Percentiles rank a stretch among this genome's conserved stretches.
These are phyloP conservation scores for Phaeosphaeria sp. DNA, from an alignment of 2,329 filamentous ascomycete genomes.

Conservation along the genomic window DNA sequence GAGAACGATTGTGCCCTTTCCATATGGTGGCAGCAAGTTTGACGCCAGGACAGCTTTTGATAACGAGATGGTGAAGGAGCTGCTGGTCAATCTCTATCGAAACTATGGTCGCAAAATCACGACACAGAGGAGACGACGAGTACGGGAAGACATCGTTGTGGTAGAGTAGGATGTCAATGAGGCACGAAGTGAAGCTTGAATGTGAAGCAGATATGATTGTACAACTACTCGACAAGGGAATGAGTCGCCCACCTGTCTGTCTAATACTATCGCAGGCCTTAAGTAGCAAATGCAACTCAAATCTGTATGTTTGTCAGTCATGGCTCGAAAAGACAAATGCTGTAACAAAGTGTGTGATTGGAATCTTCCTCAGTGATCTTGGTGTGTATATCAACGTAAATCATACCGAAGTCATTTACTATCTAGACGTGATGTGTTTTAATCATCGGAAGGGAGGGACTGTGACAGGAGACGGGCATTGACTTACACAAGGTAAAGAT, in stretches of 20 bases:
- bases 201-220: neutral
- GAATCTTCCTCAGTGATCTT: constrained; percentile 69
- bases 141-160: neutral
- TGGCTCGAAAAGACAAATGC: constrained; percentile 3
- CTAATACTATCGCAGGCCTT: neutral
- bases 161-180: neutral
- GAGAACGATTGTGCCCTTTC: constrained; percentile 39
- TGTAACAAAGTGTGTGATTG: constrained; percentile 18
- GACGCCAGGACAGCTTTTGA: constrained; percentile 35
- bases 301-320: constrained; percentile 33
- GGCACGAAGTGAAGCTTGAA: neutral
- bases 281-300: neutral
- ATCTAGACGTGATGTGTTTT: constrained; percentile 67
- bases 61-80: constrained; percentile 27
- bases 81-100: constrained; percentile 38
- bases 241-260: neutral
- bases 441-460: constrained; percentile 65
- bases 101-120: constrained; percentile 45
- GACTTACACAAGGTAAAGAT: constrained; percentile 16
- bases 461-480: neutral
- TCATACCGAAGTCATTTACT: constrained; percentile 70
- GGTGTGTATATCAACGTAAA: constrained; percentile 62
- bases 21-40: constrained; percentile 43
- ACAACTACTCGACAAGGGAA: neutral
- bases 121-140: constrained; percentile 17